A percentile compares a stretch with the other conserved stretches of the same genome.
These are phyloP conservation scores for Saccharomyces uvarum DNA, from an alignment of 1,139 yeast species.

Conservation along the genomic window DNA sequence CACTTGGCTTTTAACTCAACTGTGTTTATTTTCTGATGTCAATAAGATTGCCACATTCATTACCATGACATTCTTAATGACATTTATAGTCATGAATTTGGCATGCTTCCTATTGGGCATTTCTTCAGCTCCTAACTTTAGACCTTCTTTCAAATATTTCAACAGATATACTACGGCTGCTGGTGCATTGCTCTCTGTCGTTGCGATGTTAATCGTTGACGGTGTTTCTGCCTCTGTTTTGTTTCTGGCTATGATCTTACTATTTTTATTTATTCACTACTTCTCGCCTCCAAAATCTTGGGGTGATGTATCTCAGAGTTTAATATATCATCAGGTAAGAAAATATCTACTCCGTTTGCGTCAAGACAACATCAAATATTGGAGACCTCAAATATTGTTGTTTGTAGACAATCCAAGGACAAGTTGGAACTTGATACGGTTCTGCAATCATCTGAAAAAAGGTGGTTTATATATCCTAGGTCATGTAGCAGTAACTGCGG, in stretches of 20 bases:
- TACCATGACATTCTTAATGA: conserved; percentile 94
- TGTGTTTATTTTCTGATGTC: conserved; percentile 79
- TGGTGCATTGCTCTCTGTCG: conserved; percentile 62
- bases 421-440: conserved; percentile 85
- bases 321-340: conserved; percentile 92
- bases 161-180: conserved; percentile 70
- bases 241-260: conserved; percentile 52
- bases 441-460: conserved; percentile 88
- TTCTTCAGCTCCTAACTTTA: conserved; percentile 91
- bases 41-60: conserved; percentile 91
- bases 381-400: conserved; percentile 91
- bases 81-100: conserved; percentile 84
- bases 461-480: conserved; percentile 91
- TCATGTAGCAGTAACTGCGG: conserved; percentile 61
- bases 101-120: conserved; percentile 84
- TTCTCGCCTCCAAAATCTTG: conserved; percentile 90
- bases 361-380: conserved; percentile 89
- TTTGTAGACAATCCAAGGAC: conserved; percentile 87
- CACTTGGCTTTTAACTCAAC: conserved; percentile 77
- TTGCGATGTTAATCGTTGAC: conserved; percentile 92
- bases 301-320: conserved; percentile 94
- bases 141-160: conserved; percentile 89
- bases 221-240: conserved; percentile 78
- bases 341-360: conserved; percentile 75
- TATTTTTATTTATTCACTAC: conserved; percentile 77